Base-by-base conservation (phyloP, 2,329 filamentous ascomycete genomes). In the Mycosphaerelloides madeirae region DNA sequence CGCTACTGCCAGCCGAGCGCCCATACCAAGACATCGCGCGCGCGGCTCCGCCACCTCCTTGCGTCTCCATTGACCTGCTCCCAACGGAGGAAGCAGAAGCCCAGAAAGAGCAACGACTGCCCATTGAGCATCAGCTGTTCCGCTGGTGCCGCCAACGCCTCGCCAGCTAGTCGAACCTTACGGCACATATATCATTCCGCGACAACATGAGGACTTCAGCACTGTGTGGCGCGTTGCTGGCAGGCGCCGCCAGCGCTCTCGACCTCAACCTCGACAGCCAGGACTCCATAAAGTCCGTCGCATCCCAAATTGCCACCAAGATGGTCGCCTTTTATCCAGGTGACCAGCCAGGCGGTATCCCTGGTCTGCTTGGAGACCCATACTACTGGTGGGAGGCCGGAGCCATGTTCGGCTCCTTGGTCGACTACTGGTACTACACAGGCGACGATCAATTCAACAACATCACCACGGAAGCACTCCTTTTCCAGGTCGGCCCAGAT, bases 301-400 rank as follows among this genome's bases (percentile, higher is more conserved):
- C 72, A 5, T 57, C 55, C 11, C 62, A 61, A 11, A 60, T 65
- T 15, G 74, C 74, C 3, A 65, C 71, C 45, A 71, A 73, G 35
- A 71, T 78, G 66, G 69, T 78, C 65, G 58, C 59, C 14, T 75
- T 71, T 53, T 80, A 80, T 57, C 65, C 64, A 31, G 77, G 77
- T 14, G 76, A 79, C 48, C 55, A 69, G 36, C 69, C 74, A 1
- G 74, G 73, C 13, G 65, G 68, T 7, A 72, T 72, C 15, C 75
- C 74, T 7, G 77, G 77, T 36, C 66, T 76, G 43, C 68, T 89
- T 25, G 79, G 80, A 3, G 64, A 73, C 8, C 83, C 83, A 52
- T 84, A 83, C 62, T 86, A 85, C 71, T 87, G 83, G 83, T 87
- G 83, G 83, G 80, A 87, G 61, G 80, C 79, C 9, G 64, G 64